phyloP scores from a whole-genome alignment of 495 filamentous ascomycete species.

The Endocarpon pusillum region DNA sequence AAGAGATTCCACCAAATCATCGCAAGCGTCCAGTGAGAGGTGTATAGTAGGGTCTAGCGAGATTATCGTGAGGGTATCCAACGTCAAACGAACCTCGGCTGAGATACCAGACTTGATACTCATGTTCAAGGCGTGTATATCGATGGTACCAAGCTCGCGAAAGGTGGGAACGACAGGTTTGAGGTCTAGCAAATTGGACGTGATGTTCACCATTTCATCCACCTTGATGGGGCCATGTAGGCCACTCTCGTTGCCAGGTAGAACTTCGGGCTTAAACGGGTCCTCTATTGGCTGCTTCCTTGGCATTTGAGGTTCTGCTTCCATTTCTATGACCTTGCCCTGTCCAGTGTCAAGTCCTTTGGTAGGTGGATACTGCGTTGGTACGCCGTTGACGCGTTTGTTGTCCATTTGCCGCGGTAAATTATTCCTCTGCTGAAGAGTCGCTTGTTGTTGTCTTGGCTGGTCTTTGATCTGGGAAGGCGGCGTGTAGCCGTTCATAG shows the following conservation, averaged over 20 bases:
- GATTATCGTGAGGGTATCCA: slow-evolving; percentile 65
- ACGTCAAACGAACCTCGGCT: slow-evolving; percentile 68
- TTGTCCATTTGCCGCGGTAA: slow-evolving; percentile 16
- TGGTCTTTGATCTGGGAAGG: slow-evolving; percentile 23
- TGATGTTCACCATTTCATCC: slow-evolving; percentile 40
- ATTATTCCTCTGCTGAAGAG: slow-evolving; percentile 10
- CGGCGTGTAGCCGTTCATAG: slow-evolving; percentile 29
- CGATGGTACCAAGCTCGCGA: slow-evolving; percentile 70
- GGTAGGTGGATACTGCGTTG: slow-evolving; percentile 22
- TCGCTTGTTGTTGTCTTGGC: slow-evolving; percentile 20
- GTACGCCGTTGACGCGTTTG: slow-evolving; percentile 13
- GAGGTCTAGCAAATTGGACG: slow-evolving; percentile 40
- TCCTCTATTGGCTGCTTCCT: slow-evolving; percentile 27
- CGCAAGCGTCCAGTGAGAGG: slow-evolving; percentile 56
- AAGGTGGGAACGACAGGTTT: slow-evolving; percentile 58
- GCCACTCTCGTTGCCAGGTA: slow-evolving; percentile 31
- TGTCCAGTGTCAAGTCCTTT: slow-evolving; percentile 22
- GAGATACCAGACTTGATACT: slow-evolving; percentile 85
- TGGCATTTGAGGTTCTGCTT: slow-evolving; percentile 30
- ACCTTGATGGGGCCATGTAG: slow-evolving; percentile 50
- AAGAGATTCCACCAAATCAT: slow-evolving; percentile 74
- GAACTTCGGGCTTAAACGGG: slow-evolving; percentile 39
- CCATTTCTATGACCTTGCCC: slow-evolving; percentile 9
- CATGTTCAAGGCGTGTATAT: slow-evolving; percentile 81
- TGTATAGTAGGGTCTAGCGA: slow-evolving; percentile 43